Base-by-base conservation (phyloP, 192 early-diverging fungal species). In the Umbelopsis sp. region DNA sequence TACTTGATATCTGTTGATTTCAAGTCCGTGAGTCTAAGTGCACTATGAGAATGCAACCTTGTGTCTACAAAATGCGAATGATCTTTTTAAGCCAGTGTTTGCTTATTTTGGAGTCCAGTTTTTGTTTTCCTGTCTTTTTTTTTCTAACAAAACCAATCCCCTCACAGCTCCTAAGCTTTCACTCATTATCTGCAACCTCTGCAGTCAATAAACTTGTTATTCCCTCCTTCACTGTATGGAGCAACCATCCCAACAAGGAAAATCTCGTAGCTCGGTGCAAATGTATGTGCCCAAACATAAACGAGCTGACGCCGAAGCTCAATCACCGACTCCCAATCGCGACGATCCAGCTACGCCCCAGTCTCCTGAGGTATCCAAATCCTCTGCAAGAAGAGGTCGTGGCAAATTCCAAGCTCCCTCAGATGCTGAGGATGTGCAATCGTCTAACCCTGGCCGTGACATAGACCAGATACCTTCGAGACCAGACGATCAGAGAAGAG, bases 271-370 rank as follows among this genome's bases (percentile, higher is more conserved):
- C 37, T 41, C 49, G n/a, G 51, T 58, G 33, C 50, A 52, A 45
- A 51, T 51, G 49, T 70, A 70, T 52, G 68, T 70, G 20, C 68
- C 68, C 15, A 51, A 55, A 58, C 68, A 70, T 55, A 49, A 51
- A 16, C 68, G 68, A 46, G 23, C 21, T 21, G 68, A 58, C 30
- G 22, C 15, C 22, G 18, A 27, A 20, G 44, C 15, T 22, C 27
- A 66, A 23, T 22, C n/a, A 50, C 16, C 64, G 2, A 66, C 64
- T 20, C 15, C 37, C 66, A 53, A 70, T 22, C 25, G 49, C 41
- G 49, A 70, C 35, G 52, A 51, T 23, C 68, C 52, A 55, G 51
- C 30, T 2, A 18, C 55, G 30, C 27, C 21, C 6, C 37, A 41
- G 37, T 41, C 37, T 15, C 55, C 55, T n/a, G 55, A 61, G 30